Base-by-base conservation (phyloP, 345 rosid genomes). In the Tarenaya hassleriana region DNA sequence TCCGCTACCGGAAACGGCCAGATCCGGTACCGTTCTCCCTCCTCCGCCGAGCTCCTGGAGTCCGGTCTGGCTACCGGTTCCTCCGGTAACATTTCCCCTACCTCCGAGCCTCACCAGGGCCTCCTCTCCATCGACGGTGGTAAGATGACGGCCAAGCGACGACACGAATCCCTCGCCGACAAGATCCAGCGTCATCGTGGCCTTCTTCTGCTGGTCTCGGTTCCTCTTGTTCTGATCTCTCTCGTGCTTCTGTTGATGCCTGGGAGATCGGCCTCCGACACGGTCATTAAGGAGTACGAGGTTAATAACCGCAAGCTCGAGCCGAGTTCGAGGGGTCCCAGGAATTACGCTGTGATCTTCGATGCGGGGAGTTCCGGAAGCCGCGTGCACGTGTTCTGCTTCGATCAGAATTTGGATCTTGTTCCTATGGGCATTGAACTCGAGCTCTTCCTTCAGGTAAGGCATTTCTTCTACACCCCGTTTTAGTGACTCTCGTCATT, bases 351-450 rank as follows among this genome's bases (percentile, higher is more conserved):
- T 0, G 95, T 92, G 19, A 65, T 92, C 38, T 92, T 92, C 37
- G 94, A 92, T 19, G 98, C 98, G 4, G 97, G 98, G 0, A 92
- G 97, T 61, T 88, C 98, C 10, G 97, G 97, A 16, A 92, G 98
- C 60, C 76, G 98, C 21, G 98, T 92, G 9, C 98, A 92, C 50
- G 98, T 92, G 41, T 88, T 52, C 58, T 92, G 96, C 63, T 92
- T 92, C 19, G 95, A 92, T 75, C 79, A 60, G 34, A 79, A 88
- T 58, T 52, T 81, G 83, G 94, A 92, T 92, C 98, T 92, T 49
- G 69, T 92, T 50, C 94, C 92, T 21, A 78, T 92, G 7, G 97
- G 94, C 21, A 69, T 73, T 52, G 91, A 80, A 57, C 84, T 92
- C 41, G 98, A 92, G 88, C 86, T 92, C 50, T 92, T 88, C 48